phyloP scores from a whole-genome alignment of 805 yeast species.

The Candida germanica region DNA sequence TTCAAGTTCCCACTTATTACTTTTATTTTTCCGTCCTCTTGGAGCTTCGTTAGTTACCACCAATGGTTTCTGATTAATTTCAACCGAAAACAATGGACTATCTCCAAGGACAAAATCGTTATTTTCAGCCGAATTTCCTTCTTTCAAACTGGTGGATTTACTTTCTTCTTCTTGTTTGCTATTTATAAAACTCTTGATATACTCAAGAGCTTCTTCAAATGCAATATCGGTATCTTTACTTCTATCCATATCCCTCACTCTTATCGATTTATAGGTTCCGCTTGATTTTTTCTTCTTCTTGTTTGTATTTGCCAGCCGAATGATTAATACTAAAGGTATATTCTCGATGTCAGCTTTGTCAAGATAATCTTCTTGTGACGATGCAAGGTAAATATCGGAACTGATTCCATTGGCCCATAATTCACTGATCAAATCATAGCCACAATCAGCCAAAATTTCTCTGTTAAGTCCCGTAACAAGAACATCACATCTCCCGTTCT shows the following conservation, averaged over 20 bases:
- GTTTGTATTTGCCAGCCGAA: conserved; percentile 53
- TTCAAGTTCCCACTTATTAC: conserved; percentile 74
- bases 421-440: conserved; percentile 57
- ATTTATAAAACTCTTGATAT: conserved; percentile 21
- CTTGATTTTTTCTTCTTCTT: conserved; percentile 25
- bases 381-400: conserved; percentile 54
- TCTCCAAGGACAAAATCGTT: conserved; percentile 18
- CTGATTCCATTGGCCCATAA: conserved; percentile 79
- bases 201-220: conserved; percentile 55
- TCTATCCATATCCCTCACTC: conserved; percentile 60
- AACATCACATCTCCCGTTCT: conserved; percentile 67
- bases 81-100: conserved; percentile 29
- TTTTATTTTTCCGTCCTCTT: conserved; percentile 69
- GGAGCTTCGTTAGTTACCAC: conserved; percentile 80
- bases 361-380: conserved; percentile 57
- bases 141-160: conserved; percentile 5
- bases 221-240: conserved; percentile 71
- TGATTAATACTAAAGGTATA: conserved; percentile 70
- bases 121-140: conserved; percentile 8
- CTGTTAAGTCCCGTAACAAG: conserved; percentile 68
- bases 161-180: conserved; percentile 4
- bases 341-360: conserved; percentile 66
- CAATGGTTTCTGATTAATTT: conserved; percentile 51
- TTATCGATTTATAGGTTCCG: conserved; percentile 66
- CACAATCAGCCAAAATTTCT: conserved; percentile 53